Evolutionary conservation across 2,329 filamentous ascomycete genomes (phyloP), one percentile per base, ranked within the genome.

Genomic region (Raffaelea albimanens): DNA sequence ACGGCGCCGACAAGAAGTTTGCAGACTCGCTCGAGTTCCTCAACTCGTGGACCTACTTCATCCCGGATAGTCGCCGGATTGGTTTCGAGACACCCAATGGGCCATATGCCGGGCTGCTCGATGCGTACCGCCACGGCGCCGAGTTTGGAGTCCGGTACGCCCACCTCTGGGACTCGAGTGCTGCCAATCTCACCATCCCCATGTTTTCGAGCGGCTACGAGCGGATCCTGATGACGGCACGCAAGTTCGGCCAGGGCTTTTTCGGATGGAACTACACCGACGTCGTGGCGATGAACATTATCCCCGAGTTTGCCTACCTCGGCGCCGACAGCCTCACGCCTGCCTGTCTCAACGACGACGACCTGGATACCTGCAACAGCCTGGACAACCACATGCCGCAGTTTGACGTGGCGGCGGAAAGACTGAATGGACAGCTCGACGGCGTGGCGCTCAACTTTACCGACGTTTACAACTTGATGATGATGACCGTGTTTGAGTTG

Each of bases 201-300:
- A 47, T 53, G 46, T 51, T 53, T 22, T 45, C 47, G 18, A 50
- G 47, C 57, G 75, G 78, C 53, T 84, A 84, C 59, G 73, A 76
- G 16, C 72, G 78, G 8, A 78, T 82, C 1, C 64, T 82, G 8
- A 75, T 83, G 57, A 80, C 78, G 4, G 79, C 79, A 2, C 67
- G 75, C 46, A 69, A 78, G 44, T 85, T 84, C 52, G 67, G 80
- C 3, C 70, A 73, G 34, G 80, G 80, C 11, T 84, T 76, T 56
- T 61, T 84, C 1, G 80, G 79, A 0, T 68, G 71, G 20, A 72
- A 75, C 42, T 70, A 77, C 10, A 70, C 70, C 0, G 64, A 68
- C 2, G 70, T 85, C n/a, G 69, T 80, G 48, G 73, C 75, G 0
- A 68, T 84, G 41, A 80, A 80, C 21, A 66, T 53, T 13, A 44